Evolutionary conservation across 2,329 filamentous ascomycete genomes (phyloP), one percentile per base, ranked within the genome.

Genomic region (Colletotrichum sp.): DNA sequence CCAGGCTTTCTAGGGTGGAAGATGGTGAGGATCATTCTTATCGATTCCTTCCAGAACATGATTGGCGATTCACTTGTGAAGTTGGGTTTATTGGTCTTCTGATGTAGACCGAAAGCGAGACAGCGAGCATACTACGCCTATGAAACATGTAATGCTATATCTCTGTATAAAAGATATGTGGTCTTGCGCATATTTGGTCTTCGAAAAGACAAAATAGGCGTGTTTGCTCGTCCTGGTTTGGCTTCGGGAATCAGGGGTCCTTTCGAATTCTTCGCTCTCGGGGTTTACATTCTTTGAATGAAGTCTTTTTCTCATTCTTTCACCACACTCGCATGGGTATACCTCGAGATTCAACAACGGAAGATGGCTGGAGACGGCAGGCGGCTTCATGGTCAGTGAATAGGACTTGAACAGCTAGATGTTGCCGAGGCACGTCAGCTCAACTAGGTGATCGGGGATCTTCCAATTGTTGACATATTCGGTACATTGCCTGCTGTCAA

Each of bases 11-110:
- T 13, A 13, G 43, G 10, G 2, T 0, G 43, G 0, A 21, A 52
- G 3, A 21, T 52, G 43, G 6, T 13, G 7, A 52, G 0, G 43
- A 1, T 0, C 43, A 2, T 13, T 1, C 12, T 21, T 3, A 5
- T 24, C 10, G 10, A 24, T 52, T 52, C n/a, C 3, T 21, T 52
- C n/a, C 43, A 52, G 43, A 52, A 52, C 43, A 6, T 5, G 6
- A 13, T 52, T 48, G 10, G 12, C 4, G 0, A 52, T 52, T 48
- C 6, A 7, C 43, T 52, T 4, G n/a, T 52, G 43, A 21, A 52
- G n/a, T 21, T 52, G 43, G n/a, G 12, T 13, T 8, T 13, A 8
- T 10, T 21, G 6, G n/a, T 8, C 10, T 1, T 8, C 43, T 52
- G 1, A 8, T 5, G n/a, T 4, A 5, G 43, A 21, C 6, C 43